Percentiles rank a stretch among this genome's conserved stretches.
Conservation (phyloP, 2,329 filamentous ascomycete species). For the Venturia nashicola region DNA sequence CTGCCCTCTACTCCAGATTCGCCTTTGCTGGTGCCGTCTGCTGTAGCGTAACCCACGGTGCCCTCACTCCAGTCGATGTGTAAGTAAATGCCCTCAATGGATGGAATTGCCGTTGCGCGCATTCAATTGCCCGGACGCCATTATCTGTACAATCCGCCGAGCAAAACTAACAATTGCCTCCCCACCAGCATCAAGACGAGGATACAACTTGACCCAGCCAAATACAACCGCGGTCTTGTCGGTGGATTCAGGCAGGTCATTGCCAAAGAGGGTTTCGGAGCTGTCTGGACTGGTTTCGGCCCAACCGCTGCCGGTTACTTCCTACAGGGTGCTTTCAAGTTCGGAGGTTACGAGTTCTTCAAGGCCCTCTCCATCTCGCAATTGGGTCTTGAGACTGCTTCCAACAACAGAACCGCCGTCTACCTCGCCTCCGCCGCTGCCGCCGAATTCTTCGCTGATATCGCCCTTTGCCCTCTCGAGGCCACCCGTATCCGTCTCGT, state of each 20-base stretch:
- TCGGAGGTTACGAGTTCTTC: constrained; percentile 93
- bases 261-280: constrained; percentile 70
- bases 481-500: constrained; percentile 90
- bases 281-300: constrained; percentile 73
- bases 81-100: constrained; percentile 44
- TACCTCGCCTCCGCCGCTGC: constrained; percentile 56
- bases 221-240: constrained; percentile 80
- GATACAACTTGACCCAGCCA: constrained; percentile 82
- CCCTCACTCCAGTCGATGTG: constrained; percentile 97
- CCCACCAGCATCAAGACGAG: constrained; percentile 73
- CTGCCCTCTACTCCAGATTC: constrained; percentile 85
- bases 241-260: constrained; percentile 81
- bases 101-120: neutral
- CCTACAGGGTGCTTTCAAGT: constrained; percentile 88
- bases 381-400: constrained; percentile 55
- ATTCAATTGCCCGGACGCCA: neutral
- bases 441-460: constrained; percentile 59
- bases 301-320: constrained; percentile 85
- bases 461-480: constrained; percentile 83
- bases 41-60: constrained; percentile 96
- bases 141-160: constrained; percentile 1
- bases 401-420: constrained; percentile 68
- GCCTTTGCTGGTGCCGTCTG: constrained; percentile 95
- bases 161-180: neutral
- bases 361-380: constrained; percentile 80